phyloP scores from a whole-genome alignment of 352 stramenopile species.

The Phytophthora citrophthora region DNA sequence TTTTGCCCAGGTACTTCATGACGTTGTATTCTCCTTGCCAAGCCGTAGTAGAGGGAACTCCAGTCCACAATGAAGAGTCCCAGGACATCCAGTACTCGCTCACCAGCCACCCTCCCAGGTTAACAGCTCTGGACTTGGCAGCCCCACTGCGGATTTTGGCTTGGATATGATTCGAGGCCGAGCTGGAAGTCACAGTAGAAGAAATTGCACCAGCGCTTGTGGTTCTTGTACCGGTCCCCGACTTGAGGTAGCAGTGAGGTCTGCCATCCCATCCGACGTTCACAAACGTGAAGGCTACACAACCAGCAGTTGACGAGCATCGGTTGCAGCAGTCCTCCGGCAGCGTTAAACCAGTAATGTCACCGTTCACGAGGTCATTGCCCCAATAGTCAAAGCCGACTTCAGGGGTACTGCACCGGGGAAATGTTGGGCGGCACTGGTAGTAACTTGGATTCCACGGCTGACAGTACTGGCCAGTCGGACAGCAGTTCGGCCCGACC shows the following conservation, averaged over 20 bases:
- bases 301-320: slow-evolving; percentile 12
- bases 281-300: slow-evolving; percentile 37
- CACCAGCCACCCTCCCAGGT: slow-evolving; percentile 22
- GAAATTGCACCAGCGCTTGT: slow-evolving; percentile 24
- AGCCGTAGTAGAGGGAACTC: neutral
- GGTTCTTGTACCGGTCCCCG: slow-evolving; percentile 18
- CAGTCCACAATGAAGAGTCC: slow-evolving; percentile 13
- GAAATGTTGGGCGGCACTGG: slow-evolving; percentile 44
- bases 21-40: slow-evolving; percentile 20
- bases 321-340: slow-evolving; percentile 23
- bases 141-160: slow-evolving; percentile 16
- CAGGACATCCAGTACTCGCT: slow-evolving; percentile 29
- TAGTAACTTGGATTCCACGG: slow-evolving; percentile 54
- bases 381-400: slow-evolving; percentile 43
- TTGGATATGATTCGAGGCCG: slow-evolving; percentile 19
- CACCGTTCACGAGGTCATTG: slow-evolving; percentile 21
- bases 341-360: slow-evolving; percentile 10
- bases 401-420: slow-evolving; percentile 32
- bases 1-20: slow-evolving; percentile 17
- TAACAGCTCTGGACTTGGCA: slow-evolving; percentile 19
- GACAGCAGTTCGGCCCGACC: slow-evolving; percentile 38
- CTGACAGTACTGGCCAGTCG: slow-evolving; percentile 48
- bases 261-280: slow-evolving; percentile 35
- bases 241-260: slow-evolving; percentile 43
- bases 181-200: slow-evolving; percentile 20